A percentile compares a stretch with the other conserved stretches of the same genome.
These are phyloP conservation scores for Gamsiella multidivaricata DNA, from an alignment of 192 early-diverging fungal species.

Conservation along the genomic window DNA sequence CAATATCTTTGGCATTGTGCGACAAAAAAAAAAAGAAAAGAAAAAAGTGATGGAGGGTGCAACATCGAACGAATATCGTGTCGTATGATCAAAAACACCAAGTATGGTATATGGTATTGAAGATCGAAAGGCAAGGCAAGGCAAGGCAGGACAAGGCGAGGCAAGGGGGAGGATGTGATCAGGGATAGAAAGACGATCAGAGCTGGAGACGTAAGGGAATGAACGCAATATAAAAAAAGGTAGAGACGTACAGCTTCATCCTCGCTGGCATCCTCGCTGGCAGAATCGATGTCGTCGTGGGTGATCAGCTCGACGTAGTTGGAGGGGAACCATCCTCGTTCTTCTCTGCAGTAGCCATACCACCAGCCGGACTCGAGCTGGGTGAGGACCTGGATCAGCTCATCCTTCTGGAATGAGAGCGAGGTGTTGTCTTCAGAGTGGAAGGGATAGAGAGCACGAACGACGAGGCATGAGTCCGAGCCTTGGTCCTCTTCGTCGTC, in stretches of 20 bases:
- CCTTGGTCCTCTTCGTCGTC: slow-evolving; percentile 20
- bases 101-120: no score
- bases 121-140: not conserved
- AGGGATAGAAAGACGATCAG: not conserved
- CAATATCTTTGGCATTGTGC: not conserved
- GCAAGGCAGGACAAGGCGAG: not conserved
- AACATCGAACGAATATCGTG: not conserved
- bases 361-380: slow-evolving; percentile 97
- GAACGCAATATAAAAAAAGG: not conserved
- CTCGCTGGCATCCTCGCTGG: slow-evolving; percentile 6
- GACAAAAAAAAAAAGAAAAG: not conserved
- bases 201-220: not conserved
- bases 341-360: slow-evolving; percentile 85
- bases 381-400: slow-evolving; percentile 89
- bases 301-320: slow-evolving; percentile 72
- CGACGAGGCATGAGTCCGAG: slow-evolving; percentile 24
- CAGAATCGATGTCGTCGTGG: slow-evolving; percentile 37
- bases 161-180: not conserved
- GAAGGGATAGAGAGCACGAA: slow-evolving; percentile 86
- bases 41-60: not conserved
- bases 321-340: slow-evolving; percentile 91
- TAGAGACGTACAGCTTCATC: slow-evolving; percentile 17
- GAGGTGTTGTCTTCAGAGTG: slow-evolving; percentile 77
- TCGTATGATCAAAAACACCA: not conserved
- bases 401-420: slow-evolving; percentile 84